Conservation (phyloP, 2,329 filamentous ascomycete genomes). For the Penicillium sp. region DNA sequence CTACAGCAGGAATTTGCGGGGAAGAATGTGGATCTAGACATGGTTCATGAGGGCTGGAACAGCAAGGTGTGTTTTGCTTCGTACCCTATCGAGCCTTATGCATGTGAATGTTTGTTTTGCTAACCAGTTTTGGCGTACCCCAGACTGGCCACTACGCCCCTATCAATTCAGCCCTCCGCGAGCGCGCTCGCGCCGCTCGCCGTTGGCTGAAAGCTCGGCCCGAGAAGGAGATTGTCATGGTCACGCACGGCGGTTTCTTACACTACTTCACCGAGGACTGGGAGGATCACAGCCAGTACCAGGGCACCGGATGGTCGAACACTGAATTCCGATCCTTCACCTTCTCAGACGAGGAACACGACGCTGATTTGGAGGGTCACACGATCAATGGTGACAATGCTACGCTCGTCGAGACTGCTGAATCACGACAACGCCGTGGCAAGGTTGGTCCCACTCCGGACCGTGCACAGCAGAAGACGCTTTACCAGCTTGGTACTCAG, state of each 20-base stretch:
- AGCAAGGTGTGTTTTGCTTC: conserved; percentile 53
- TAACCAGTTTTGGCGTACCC: not conserved
- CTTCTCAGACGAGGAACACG: conserved; percentile 57
- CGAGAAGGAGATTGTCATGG: conserved; percentile 70
- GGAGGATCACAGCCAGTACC: conserved; percentile 56
- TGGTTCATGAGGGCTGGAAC: conserved; percentile 69
- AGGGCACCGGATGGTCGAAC: conserved; percentile 71
- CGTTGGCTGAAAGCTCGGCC: conserved; percentile 54
- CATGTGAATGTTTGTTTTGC: not conserved
- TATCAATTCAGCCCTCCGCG: conserved; percentile 54
- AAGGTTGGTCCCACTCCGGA: conserved; percentile 34
- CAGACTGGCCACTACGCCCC: conserved; percentile 49
- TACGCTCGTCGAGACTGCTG: conserved; percentile 41
- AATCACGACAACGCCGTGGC: conserved; percentile 44
- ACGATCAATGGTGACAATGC: conserved; percentile 42
- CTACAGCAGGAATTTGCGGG: conserved; percentile 63
- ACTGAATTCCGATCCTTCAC: conserved; percentile 70
- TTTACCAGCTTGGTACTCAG: conserved; percentile 42
- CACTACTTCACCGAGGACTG: conserved; percentile 86
- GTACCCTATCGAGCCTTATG: not conserved
- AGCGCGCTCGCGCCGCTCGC: conserved; percentile 62
- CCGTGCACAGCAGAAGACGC: conserved; percentile 38
- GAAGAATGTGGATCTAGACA: conserved; percentile 62
- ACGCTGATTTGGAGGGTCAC: conserved; percentile 46
- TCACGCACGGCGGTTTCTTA: conserved; percentile 80